Conservation (phyloP, 768 basidiomycete species). For the Lactifluus subvellereus region DNA sequence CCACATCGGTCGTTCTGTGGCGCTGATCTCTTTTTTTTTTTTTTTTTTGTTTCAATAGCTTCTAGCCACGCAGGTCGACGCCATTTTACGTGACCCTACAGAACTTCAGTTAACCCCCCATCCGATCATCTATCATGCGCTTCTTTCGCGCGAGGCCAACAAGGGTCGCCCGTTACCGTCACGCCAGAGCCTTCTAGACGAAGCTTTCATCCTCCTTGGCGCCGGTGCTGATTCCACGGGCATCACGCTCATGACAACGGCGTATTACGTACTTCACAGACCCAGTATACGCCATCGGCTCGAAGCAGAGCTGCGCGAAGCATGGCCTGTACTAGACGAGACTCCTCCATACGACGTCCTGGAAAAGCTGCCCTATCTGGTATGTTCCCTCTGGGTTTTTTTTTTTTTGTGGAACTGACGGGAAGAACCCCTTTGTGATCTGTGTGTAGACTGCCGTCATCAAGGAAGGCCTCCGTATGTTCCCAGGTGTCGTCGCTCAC, state of each 20-base stretch:
- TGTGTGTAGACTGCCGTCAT: slow-evolving; percentile 40
- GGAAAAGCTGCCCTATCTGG: slow-evolving; percentile 45
- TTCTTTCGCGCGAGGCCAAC: slow-evolving; percentile 27
- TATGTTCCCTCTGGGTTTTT: slow-evolving; percentile 29
- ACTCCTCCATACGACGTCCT: slow-evolving; percentile 33
- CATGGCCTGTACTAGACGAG: slow-evolving; percentile 39
- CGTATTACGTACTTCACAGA: slow-evolving; percentile 35
- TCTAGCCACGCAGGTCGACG: slow-evolving; percentile 25
- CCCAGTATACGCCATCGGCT: slow-evolving; percentile 30
- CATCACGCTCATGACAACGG: slow-evolving; percentile 35
- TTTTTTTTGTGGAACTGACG: background rate
- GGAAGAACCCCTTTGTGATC: background rate
- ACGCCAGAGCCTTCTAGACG: slow-evolving; percentile 26
- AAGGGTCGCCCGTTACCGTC: slow-evolving; percentile 29
- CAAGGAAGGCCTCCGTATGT: slow-evolving; percentile 42
- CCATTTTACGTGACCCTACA: slow-evolving; percentile 26
- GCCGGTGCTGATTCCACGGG: slow-evolving; percentile 44
- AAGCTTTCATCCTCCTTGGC: slow-evolving; percentile 30
- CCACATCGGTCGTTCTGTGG: background rate
- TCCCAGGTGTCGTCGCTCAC: slow-evolving; percentile 37
- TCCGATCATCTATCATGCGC: slow-evolving; percentile 35
- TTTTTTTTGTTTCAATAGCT: background rate
- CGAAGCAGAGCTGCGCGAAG: slow-evolving; percentile 32
- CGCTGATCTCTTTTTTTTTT: slow-evolving; percentile 1
- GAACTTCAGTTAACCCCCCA: slow-evolving; percentile 30